A percentile compares a stretch with the other conserved stretches of the same genome.
Evolutionary conservation across 2,329 filamentous ascomycete genomes (phyloP).

Genomic region (Neofusicoccum sp.): DNA sequence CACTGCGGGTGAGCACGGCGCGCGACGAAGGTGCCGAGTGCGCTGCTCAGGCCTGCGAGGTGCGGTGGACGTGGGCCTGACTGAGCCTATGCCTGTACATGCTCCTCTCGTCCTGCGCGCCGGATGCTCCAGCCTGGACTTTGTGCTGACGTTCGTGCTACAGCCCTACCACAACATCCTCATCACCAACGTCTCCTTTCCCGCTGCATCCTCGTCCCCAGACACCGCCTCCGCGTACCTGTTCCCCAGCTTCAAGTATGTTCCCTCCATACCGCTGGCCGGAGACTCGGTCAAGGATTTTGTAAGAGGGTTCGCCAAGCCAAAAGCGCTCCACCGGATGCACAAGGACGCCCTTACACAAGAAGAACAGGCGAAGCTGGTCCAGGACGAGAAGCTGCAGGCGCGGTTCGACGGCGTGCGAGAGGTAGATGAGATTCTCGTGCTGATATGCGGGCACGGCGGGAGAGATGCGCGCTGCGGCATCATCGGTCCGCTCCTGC

Average conservation of each 20-base stretch:
- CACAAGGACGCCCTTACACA: conserved; percentile 56
- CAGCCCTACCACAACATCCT: conserved; percentile 83
- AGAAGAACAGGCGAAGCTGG: conserved; percentile 46
- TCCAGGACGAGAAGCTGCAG: conserved; percentile 50
- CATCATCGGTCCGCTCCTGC: conserved; percentile 70
- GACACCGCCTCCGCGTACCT: conserved; percentile 66
- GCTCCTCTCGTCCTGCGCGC: conserved; percentile 12
- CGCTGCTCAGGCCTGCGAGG: not conserved
- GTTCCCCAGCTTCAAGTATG: conserved; percentile 79
- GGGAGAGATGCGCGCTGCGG: conserved; percentile 81
- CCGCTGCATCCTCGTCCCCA: conserved; percentile 48
- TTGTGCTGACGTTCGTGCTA: not conserved
- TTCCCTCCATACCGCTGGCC: conserved; percentile 67
- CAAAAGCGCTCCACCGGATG: conserved; percentile 59
- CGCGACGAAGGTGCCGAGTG: not conserved
- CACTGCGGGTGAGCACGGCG: conserved; percentile 4
- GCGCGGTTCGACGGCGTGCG: conserved; percentile 54
- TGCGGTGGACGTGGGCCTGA: not conserved
- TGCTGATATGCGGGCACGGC: conserved; percentile 86
- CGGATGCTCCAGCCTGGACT: not conserved
- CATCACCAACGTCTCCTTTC: conserved; percentile 73
- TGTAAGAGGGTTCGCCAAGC: conserved; percentile 66
- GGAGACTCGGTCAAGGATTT: conserved; percentile 55
- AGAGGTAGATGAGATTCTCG: conserved; percentile 65
- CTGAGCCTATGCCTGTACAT: conserved; percentile 5